Evolutionary conservation across 2,329 filamentous ascomycete genomes (phyloP), one percentile per base, ranked within the genome.

Genomic region (Ceratocystiopsis minuta): DNA sequence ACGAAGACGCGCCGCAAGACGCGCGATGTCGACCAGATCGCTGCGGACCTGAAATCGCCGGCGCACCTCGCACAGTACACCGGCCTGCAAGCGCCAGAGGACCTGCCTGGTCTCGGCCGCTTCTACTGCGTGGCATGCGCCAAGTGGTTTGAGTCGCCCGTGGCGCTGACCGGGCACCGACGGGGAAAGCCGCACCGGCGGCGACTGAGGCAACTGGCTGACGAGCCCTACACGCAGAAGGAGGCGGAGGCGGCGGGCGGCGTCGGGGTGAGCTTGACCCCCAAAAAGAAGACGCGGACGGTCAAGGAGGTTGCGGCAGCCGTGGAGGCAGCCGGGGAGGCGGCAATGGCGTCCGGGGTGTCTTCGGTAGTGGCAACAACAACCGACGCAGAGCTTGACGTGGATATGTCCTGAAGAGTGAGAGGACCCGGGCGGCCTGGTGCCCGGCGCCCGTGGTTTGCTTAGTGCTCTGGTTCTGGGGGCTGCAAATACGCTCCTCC

Each of bases 171-270:
- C 33, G 68, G 73, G 24, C 90, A 98, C 61, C 68, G 68, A 44
- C 84, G 80, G 59, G 85, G 84, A 52, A 98, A 95, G 64, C 84
- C 83, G 49, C 90, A 98, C 63, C 95, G 87, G 72, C 75, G 86
- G 66, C 80, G 81, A 83, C 85, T 93, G 42, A 85, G 86, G 57
- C 71, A 84, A 53, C 64, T 98, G 46, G 75, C 75, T 48, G 85
- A 92, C 54, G 83, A 84, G 52, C 82, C 85, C 11, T 90, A 93
- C 59, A 79, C 79, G 6, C 85, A 93, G 54, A 81, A 83, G 54
- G 75, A 87, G 51, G 84, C 87, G 31, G 84, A 93, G 55, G 84
- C 82, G 15, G 85, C 80, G 0, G 66, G 78, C 33, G 84, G 84
- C 6, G 24, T 28, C 6, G 24, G 24, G 6, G 24, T 28, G 24